These are phyloP conservation scores for Miscanthus lutarioriparius DNA, from an alignment of 176 grass and related monocot species.

Conservation along the genomic window DNA sequence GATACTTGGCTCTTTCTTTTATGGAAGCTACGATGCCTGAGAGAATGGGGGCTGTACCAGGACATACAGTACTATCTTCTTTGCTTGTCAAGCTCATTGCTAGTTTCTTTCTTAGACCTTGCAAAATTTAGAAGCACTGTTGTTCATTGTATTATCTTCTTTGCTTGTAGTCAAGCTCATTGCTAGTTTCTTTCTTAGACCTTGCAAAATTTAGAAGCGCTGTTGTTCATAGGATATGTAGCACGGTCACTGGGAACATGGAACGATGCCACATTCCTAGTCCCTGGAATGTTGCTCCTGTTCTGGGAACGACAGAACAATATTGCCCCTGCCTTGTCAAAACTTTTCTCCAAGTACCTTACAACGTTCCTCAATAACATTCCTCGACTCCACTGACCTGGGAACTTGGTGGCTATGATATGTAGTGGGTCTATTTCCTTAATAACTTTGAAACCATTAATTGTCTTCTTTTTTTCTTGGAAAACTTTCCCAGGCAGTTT, in stretches of 20 bases:
- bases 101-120: constrained; percentile 10
- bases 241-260: background rate
- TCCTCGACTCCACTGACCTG: background rate
- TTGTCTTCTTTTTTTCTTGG: background rate
- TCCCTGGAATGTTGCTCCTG: background rate
- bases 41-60: constrained; percentile 8
- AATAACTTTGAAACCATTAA: background rate
- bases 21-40: constrained; percentile 21
- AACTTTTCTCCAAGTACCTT: background rate
- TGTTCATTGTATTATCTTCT: background rate
- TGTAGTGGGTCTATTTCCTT: background rate
- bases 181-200: constrained; percentile 11
- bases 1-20: constrained; percentile 15
- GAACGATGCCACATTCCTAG: background rate
- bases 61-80: constrained; percentile 5
- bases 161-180: constrained; percentile 16
- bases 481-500: background rate
- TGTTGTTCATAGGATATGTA: background rate
- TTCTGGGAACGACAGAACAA: background rate
- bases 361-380: background rate
- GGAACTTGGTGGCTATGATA: background rate
- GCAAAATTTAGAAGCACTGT: constrained; percentile 10
- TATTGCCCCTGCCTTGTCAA: background rate
- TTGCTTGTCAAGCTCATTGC: constrained; percentile 16
- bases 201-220: constrained; percentile 13